A percentile compares a stretch with the other conserved stretches of the same genome.
Conservation (phyloP, 352 stramenopile genomes). For the Phytophthora cajani region DNA sequence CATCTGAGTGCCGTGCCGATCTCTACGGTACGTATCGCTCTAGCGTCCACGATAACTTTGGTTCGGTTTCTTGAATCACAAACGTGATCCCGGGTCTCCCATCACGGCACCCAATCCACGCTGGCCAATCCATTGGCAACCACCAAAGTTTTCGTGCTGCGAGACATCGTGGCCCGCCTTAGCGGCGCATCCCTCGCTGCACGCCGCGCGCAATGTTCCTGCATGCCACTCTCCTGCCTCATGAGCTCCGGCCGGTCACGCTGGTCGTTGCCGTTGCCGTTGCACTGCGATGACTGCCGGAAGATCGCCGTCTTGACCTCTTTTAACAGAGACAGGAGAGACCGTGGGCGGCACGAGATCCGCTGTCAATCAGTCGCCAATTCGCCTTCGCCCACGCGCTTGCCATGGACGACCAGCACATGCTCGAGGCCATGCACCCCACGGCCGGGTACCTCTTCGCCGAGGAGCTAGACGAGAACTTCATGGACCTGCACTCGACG, state of each 20-base stretch:
- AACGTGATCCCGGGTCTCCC: background rate
- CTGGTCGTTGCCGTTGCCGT: background rate
- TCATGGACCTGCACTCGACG: conserved; percentile 1
- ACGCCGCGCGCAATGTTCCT: conserved; percentile 22
- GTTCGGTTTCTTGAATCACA: background rate
- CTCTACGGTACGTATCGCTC: background rate
- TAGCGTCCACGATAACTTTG: background rate
- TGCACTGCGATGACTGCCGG: background rate
- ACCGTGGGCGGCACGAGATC: background rate
- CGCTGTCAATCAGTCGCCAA: conserved; percentile 26
- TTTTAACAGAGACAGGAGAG: background rate
- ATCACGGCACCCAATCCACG: too few species aligned
- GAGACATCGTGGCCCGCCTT: background rate
- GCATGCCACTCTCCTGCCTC: background rate
- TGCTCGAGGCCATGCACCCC: conserved; percentile 23
- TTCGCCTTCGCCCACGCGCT: conserved; percentile 10
- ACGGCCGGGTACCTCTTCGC: conserved; percentile 36
- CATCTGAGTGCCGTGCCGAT: background rate
- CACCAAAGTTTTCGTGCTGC: background rate
- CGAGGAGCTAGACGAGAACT: conserved; percentile 38
- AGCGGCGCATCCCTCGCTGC: background rate
- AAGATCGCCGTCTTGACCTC: conserved; percentile 4
- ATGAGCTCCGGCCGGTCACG: background rate
- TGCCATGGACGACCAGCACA: conserved; percentile 19
- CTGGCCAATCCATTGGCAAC: background rate